A percentile compares a stretch with the other conserved stretches of the same genome.
These are phyloP conservation scores for Bryoglossum gracile DNA, from an alignment of 495 filamentous ascomycete species.

Conservation along the genomic window DNA sequence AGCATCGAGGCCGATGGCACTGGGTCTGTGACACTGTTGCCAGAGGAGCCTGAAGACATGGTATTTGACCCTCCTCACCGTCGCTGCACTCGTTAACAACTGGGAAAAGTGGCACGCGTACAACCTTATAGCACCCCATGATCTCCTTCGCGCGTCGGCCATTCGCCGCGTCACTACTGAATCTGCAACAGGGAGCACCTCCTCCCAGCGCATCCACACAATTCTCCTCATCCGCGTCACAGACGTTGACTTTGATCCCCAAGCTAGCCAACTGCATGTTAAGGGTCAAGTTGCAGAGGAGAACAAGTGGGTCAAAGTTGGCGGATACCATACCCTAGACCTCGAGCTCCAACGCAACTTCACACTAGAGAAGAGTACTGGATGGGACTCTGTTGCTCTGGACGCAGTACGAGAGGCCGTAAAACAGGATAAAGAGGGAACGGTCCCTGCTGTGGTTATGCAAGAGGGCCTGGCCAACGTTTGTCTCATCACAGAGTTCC, in stretches of 20 bases:
- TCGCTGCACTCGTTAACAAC: neutral
- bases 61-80: conserved; percentile 33
- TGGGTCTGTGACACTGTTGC: conserved; percentile 70
- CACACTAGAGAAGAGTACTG: conserved; percentile 68
- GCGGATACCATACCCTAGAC: conserved; percentile 84
- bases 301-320: conserved; percentile 75
- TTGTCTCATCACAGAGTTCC: conserved; percentile 85
- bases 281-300: conserved; percentile 74
- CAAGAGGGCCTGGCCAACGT: conserved; percentile 91
- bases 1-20: conserved; percentile 71
- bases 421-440: conserved; percentile 66
- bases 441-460: conserved; percentile 86
- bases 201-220: conserved; percentile 66
- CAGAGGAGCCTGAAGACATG: conserved; percentile 96
- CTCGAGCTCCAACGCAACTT: conserved; percentile 83
- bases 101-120: conserved; percentile 85
- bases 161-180: conserved; percentile 71
- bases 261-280: conserved; percentile 76
- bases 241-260: conserved; percentile 82
- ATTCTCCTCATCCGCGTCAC: conserved; percentile 76
- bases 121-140: conserved; percentile 79
- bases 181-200: conserved; percentile 65
- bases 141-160: conserved; percentile 75
- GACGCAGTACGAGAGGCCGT: conserved; percentile 72
- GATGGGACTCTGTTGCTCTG: conserved; percentile 87